These are phyloP conservation scores for Backusella macrospora DNA, from an alignment of 192 early-diverging fungal genomes.

Conservation along the genomic window DNA sequence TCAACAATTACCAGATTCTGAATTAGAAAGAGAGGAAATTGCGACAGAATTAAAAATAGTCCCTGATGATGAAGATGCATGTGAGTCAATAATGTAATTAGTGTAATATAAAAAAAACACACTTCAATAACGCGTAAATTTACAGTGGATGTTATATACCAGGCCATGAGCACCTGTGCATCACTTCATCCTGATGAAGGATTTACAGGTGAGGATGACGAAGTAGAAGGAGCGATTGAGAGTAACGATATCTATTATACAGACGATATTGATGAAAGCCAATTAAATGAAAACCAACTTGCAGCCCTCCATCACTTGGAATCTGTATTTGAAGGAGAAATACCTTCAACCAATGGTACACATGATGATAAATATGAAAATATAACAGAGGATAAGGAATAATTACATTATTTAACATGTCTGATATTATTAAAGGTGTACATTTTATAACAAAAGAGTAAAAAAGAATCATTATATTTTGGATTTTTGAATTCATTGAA, in stretches of 20 bases:
- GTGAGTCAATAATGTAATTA: slow-evolving; percentile 45
- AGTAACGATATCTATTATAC: slow-evolving; percentile 31
- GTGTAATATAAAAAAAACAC: neutral
- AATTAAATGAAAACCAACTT: slow-evolving; percentile 40
- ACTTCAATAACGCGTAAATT: neutral
- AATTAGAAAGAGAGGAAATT: slow-evolving; percentile 44
- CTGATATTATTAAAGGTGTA: neutral
- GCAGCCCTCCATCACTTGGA: slow-evolving; percentile 36
- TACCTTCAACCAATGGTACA: neutral
- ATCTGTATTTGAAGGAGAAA: slow-evolving; percentile 25
- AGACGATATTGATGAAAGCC: slow-evolving; percentile 31
- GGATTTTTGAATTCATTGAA: neutral
- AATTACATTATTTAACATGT: neutral
- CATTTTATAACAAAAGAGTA: neutral
- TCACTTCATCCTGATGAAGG: slow-evolving; percentile 67
- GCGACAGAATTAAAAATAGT: slow-evolving; percentile 59
- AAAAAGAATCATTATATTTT: neutral
- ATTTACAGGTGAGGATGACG: slow-evolving; percentile 40
- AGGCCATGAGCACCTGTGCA: slow-evolving; percentile 64
- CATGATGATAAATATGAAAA: neutral
- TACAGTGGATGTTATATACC: slow-evolving; percentile 68
- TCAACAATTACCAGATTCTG: slow-evolving; percentile 32
- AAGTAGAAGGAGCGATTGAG: slow-evolving; percentile 39
- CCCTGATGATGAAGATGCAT: slow-evolving; percentile 52
- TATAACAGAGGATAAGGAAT: neutral